Evolutionary conservation across 768 basidiomycete species (phyloP), one percentile per base, ranked within the genome.

Genomic region (Boletus reticulatus): DNA sequence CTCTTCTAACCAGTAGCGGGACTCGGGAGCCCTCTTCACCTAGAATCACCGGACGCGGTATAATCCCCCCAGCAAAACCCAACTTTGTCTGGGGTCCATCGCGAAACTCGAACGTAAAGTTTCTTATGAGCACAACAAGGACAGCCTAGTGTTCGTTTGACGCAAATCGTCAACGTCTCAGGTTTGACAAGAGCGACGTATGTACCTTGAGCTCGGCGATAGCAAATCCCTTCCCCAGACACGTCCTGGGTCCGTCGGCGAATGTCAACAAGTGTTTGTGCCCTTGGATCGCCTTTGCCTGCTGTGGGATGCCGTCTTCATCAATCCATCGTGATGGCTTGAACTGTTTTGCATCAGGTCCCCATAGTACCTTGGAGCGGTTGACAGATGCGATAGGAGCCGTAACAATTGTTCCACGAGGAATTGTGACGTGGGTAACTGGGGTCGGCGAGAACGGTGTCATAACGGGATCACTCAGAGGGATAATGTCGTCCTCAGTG

Each of bases 241-340:
- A 71, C n/a, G 46, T 66, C 50, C 62, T 56, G 4, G 69, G 70
- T 2, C 71, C 68, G 47, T 73, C 70, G 0, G 57, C 43, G 19
- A 73, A 73, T 4, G 63, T 63, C 48, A 72, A 47, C 32, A 70
- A 46, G 52, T 73, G 69, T 17, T 49, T 61, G 20, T 68, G 58
- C 5, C 68, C 72, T 12, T 63, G 68, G 4, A 65, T 50, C 17
- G 65, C 67, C 37, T 84, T 75, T 0, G 76, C 75, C 22, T 56
- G 45, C 14, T 7, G 41, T 7, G 64, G 60, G 17, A 64, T 63
- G 1, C 68, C 67, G 11, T 67, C 70, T 13, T 68, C 66, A 7
- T 59, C 57, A 5, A 87, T 70, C 87, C 87, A 89, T 8, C 87
- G 73, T 45, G 83, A 81, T 0, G 87, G 88, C 24, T 78, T 73